A percentile compares a stretch with the other conserved stretches of the same genome.
phyloP scores from a whole-genome alignment of 371 early-diverging fungal species.

The Encephalitozoon intestinalis region DNA sequence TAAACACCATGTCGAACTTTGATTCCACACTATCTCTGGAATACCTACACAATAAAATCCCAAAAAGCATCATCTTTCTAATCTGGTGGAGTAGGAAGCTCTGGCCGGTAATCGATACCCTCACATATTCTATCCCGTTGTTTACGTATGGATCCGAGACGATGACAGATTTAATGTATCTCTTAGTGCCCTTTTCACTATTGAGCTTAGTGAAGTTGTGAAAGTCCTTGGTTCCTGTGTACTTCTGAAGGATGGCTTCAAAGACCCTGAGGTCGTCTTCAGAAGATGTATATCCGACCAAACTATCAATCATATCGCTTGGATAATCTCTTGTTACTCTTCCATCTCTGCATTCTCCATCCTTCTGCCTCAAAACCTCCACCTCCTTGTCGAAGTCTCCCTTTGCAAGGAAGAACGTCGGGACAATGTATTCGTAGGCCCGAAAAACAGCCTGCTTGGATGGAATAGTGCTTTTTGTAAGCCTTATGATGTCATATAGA shows the following conservation, averaged over 20 bases:
- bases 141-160: conserved; percentile 59
- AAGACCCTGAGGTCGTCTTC: conserved; percentile 65
- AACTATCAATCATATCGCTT: neutral
- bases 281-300: neutral
- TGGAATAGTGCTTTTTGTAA: conserved; percentile 73
- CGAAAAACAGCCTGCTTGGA: conserved; percentile 79
- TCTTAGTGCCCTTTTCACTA: conserved; percentile 67
- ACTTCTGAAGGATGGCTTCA: conserved; percentile 65
- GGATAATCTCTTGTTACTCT: conserved; percentile 15
- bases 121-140: conserved; percentile 76
- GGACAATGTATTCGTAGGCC: conserved; percentile 88
- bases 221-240: conserved; percentile 80
- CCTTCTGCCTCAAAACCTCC: neutral
- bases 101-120: conserved; percentile 81
- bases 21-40: conserved; percentile 50
- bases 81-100: conserved; percentile 95
- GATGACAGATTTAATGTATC: conserved; percentile 69
- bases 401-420: conserved; percentile 71
- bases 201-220: conserved; percentile 85
- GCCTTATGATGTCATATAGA: conserved; percentile 65
- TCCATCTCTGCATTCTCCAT: neutral
- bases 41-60: conserved; percentile 30
- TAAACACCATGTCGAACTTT: conserved; percentile 62
- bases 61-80: conserved; percentile 76
- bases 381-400: conserved; percentile 12